These are phyloP conservation scores for Phascolomyces articulosus DNA, from an alignment of 371 early-diverging fungal genomes.

Conservation along the genomic window DNA sequence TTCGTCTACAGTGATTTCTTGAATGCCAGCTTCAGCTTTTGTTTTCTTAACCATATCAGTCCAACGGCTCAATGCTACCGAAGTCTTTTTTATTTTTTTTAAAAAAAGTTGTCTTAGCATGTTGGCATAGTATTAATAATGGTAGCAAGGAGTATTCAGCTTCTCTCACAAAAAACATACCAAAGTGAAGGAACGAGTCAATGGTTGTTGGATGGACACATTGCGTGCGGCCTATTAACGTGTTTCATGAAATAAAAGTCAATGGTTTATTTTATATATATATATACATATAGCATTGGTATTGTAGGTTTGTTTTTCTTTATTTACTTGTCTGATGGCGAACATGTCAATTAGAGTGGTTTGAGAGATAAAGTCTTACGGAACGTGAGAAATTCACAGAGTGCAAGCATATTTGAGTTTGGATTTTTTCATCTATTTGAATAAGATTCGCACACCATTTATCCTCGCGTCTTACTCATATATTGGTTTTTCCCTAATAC, in stretches of 20 bases:
- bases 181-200: neutral
- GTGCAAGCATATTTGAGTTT: too few species aligned
- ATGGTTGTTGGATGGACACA: neutral
- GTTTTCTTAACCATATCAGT: slow-evolving; percentile 29
- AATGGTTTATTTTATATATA: too few species aligned
- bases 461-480: too few species aligned
- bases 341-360: neutral
- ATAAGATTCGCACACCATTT: too few species aligned
- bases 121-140: too few species aligned
- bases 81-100: neutral
- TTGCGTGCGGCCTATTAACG: neutral
- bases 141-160: too few species aligned
- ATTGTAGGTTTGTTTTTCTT: neutral
- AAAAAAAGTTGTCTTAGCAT: too few species aligned
- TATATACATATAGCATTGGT: neutral
- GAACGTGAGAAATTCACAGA: neutral
- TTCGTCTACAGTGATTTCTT: slow-evolving; percentile 23
- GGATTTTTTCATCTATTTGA: too few species aligned
- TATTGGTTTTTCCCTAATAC: too few species aligned
- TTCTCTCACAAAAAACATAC: neutral
- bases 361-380: neutral
- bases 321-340: slow-evolving; percentile 7
- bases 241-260: too few species aligned
- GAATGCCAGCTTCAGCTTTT: slow-evolving; percentile 7
- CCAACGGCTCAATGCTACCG: slow-evolving; percentile 23